A percentile compares a stretch with the other conserved stretches of the same genome.
Evolutionary conservation across 441 rosid species (phyloP).

Genomic region (Erodium moschatum): DNA sequence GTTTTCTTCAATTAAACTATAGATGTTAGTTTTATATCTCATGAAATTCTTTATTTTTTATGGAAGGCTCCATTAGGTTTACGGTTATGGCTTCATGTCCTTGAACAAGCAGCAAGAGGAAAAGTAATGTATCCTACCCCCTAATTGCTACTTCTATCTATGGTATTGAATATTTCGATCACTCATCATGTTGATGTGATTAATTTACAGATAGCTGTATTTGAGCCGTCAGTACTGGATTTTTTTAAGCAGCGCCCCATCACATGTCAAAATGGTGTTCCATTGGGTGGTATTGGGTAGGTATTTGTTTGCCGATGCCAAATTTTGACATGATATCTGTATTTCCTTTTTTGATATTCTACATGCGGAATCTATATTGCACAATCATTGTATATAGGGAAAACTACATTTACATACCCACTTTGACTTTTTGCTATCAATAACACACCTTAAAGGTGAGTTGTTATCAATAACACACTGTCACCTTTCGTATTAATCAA

Average conservation of each 20-base stretch:
- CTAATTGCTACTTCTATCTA: conserved; percentile 3
- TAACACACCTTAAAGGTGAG: too few relatives aligned
- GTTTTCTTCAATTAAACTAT: neutral
- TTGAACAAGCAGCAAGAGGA: conserved; percentile 58
- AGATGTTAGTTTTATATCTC: conserved; percentile 1
- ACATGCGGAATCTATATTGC: neutral
- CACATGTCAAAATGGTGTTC: conserved; percentile 65
- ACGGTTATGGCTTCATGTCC: conserved; percentile 49
- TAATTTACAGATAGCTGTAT: conserved; percentile 47
- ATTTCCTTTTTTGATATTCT: conserved; percentile 6
- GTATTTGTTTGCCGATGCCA: conserved; percentile 15
- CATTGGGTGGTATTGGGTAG: conserved; percentile 91
- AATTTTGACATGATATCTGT: neutral
- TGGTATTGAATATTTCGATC: neutral
- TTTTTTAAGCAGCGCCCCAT: conserved; percentile 44
- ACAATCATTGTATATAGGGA: neutral
- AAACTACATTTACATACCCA: too few relatives aligned
- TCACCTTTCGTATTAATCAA: too few relatives aligned
- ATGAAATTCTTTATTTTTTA: conserved; percentile 1
- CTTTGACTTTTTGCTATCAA: too few relatives aligned
- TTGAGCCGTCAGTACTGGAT: conserved; percentile 26
- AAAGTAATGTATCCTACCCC: conserved; percentile 35
- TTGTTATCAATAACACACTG: too few relatives aligned
- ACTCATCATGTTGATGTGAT: neutral
- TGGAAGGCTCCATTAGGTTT: conserved; percentile 55